Evolutionary conservation across 345 rosid genomes (phyloP).

Genomic region (Noccaea caerulescens): DNA sequence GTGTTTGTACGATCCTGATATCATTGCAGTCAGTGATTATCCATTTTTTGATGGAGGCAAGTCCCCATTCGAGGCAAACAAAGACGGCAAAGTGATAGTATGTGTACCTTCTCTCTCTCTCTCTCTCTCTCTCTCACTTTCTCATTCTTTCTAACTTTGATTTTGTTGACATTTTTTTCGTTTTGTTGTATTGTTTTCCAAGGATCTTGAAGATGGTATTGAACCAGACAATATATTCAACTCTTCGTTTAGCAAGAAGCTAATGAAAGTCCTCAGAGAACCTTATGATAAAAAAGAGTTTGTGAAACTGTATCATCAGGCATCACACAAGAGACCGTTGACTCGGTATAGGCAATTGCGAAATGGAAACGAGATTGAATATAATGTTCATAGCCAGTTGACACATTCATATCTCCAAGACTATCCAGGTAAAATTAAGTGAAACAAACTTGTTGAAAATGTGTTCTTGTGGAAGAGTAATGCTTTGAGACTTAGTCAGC

Average conservation of each 20-base stretch:
- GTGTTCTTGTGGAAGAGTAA: constrained; percentile 12
- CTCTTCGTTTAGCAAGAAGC: constrained; percentile 56
- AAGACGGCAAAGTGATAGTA: constrained; percentile 37
- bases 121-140: neutral
- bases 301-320: constrained; percentile 39
- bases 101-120: constrained; percentile 27
- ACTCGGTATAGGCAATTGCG: constrained; percentile 41
- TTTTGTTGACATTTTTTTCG: neutral
- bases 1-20: constrained; percentile 56
- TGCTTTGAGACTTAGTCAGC: neutral
- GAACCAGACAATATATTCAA: constrained; percentile 21
- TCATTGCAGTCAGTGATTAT: constrained; percentile 47
- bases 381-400: constrained; percentile 7
- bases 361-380: constrained; percentile 42
- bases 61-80: constrained; percentile 50
- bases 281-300: constrained; percentile 57
- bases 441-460: constrained; percentile 1
- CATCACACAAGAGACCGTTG: constrained; percentile 35
- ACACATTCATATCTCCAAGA: constrained; percentile 60
- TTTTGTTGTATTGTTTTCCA: constrained; percentile 7
- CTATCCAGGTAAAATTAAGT: constrained; percentile 47
- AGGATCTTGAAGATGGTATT: constrained; percentile 45
- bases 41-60: constrained; percentile 42
- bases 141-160: constrained; percentile 14
- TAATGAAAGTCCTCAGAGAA: constrained; percentile 50